Base-by-base conservation (phyloP, 768 basidiomycete genomes). In the Xerocomellus intermedius region DNA sequence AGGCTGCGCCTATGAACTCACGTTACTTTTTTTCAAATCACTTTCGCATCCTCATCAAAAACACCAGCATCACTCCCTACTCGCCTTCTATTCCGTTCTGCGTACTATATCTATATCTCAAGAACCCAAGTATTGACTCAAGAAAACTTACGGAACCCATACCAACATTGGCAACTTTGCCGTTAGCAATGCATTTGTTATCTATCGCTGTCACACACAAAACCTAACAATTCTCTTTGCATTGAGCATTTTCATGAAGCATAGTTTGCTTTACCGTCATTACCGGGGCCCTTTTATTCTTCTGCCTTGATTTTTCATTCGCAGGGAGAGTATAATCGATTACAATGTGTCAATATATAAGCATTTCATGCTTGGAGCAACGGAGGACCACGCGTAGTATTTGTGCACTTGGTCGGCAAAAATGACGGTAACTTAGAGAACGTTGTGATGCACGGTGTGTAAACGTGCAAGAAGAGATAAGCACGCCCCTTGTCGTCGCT, bases 91-190 rank as follows among this genome's bases (percentile, higher is more conserved):
- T 62, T 64, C 60, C 57, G 60, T 68, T 63, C 59, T 63, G 47
- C 62, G 69, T 73, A 69, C 57, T 63, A 71, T 70, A 72, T 72
- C 69, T 72, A 72, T 69, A 64, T 69, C 68, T 72, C 69, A 69
- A 69, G 60, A 71, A 66, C 55, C 58, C 60, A 55, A 33, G 58
- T 58, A 61, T 66, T 58, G 56, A 59, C 61, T 57, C 56, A 52
- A 64, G 61, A 69, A 71, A 72, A 65, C 57, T 61, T 66, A 58
- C 59, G 68, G 70, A 71, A 71, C 61, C 32, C 70, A 69, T 70
- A 72, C 63, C 67, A 69, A 61, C 60, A 66, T 50, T 50, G 61
- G 63, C 55, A 42, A 49, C 24, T 59, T 63, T 61, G 60, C 68
- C 63, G 41, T 54, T 58, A 60, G 55, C 71, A 67, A 55, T 48